Evolutionary conservation across 2,329 filamentous ascomycete genomes (phyloP).

Genomic region (Taxawa tesnikishii): DNA sequence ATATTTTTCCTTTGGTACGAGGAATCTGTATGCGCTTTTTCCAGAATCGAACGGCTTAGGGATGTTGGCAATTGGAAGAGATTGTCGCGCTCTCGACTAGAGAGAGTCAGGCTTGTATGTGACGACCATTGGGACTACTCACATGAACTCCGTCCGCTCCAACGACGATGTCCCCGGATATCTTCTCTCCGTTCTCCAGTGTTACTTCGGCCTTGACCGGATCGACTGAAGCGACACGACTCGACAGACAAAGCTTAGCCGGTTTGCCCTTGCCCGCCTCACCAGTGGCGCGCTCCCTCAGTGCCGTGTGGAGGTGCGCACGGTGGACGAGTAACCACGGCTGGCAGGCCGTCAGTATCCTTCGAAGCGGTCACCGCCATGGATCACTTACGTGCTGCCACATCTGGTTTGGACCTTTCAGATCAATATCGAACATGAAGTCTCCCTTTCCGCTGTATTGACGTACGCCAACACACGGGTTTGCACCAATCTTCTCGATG

Average conservation of each 20-base stretch:
- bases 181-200: conserved; percentile 14
- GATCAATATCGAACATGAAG: conserved; percentile 3
- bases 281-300: conserved; percentile 13
- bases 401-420: conserved; percentile 9
- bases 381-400: conserved; percentile 12
- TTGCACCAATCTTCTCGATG: conserved; percentile 10
- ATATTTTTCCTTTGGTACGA: conserved; percentile 32
- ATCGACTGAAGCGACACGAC: conserved; percentile 14
- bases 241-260: conserved; percentile 13
- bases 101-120: neutral
- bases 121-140: neutral
- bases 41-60: conserved; percentile 24
- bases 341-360: neutral
- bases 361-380: neutral
- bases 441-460: conserved; percentile 6
- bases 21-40: conserved; percentile 46
- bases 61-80: conserved; percentile 12
- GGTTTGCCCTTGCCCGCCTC: conserved; percentile 13
- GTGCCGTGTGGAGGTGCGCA: conserved; percentile 17
- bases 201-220: conserved; percentile 12
- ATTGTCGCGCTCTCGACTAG: conserved; percentile 11
- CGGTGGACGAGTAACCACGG: conserved; percentile 18
- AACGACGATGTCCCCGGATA: conserved; percentile 17
- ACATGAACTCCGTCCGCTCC: conserved; percentile 21
- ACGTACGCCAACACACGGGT: conserved; percentile 2